These are phyloP conservation scores for Hericium erinaceus DNA, from an alignment of 768 basidiomycete species.

Conservation along the genomic window DNA sequence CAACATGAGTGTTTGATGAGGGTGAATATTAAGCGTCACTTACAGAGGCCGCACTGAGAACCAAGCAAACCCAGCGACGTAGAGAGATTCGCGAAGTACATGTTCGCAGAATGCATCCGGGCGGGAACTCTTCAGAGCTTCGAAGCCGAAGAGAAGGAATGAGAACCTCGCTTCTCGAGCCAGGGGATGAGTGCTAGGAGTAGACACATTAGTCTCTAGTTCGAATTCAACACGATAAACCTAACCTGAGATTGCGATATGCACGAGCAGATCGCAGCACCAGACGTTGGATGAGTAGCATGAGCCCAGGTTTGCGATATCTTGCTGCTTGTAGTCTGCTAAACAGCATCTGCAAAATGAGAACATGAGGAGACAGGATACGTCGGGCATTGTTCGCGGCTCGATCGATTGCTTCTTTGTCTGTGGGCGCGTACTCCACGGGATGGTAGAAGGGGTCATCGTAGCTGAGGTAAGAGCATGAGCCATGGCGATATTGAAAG, in stretches of 20 bases:
- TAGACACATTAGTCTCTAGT: not conserved
- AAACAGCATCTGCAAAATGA: constrained; percentile 81
- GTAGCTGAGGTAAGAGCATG: constrained; percentile 42
- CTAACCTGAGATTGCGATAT: constrained; percentile 64
- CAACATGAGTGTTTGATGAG: not conserved
- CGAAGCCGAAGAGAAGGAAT: constrained; percentile 88
- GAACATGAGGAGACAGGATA: constrained; percentile 71
- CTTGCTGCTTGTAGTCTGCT: constrained; percentile 91
- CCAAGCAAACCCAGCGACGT: constrained; percentile 80
- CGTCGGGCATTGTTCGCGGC: constrained; percentile 60
- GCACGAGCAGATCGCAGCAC: constrained; percentile 73
- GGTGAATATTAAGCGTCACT: constrained; percentile 20
- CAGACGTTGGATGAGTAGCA: constrained; percentile 79
- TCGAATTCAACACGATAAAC: not conserved
- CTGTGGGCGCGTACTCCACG: constrained; percentile 83
- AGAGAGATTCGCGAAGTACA: constrained; percentile 64
- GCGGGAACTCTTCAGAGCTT: constrained; percentile 79
- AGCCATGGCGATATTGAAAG: not conserved
- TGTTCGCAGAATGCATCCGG: constrained; percentile 79
- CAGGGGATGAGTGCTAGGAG: constrained; percentile 75
- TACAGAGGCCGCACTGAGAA: constrained; percentile 91
- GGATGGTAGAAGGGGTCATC: constrained; percentile 82
- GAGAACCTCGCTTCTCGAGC: constrained; percentile 87
- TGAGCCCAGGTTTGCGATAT: constrained; percentile 76
- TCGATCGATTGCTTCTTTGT: constrained; percentile 75